phyloP scores from a whole-genome alignment of 2,329 filamentous ascomycete species.

The Calycina marina region DNA sequence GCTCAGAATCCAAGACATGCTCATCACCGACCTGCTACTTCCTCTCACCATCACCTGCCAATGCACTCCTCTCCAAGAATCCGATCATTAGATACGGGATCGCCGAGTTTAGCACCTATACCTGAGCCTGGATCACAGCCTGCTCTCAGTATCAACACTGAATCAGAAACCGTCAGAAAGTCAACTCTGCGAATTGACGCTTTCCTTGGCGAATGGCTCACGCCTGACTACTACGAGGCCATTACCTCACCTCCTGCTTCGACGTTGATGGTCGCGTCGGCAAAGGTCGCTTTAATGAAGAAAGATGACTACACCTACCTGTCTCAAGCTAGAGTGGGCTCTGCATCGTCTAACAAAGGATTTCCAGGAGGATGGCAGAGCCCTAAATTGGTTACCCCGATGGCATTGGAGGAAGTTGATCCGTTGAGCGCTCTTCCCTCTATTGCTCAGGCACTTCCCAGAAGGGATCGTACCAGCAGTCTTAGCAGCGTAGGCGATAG shows the following conservation, averaged over 20 bases:
- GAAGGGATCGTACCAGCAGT: slow-evolving; percentile 22
- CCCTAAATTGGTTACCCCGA: slow-evolving; percentile 12
- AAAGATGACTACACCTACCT: slow-evolving; percentile 49
- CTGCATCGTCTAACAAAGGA: slow-evolving; percentile 22
- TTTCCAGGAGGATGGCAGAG: slow-evolving; percentile 25
- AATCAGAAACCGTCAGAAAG: slow-evolving; percentile 30
- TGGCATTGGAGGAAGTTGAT: slow-evolving; percentile 16
- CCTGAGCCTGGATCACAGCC: slow-evolving; percentile 13
- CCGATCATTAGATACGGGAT: slow-evolving; percentile 15
- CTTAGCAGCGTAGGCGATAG: slow-evolving; percentile 17
- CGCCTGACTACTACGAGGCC: slow-evolving; percentile 81
- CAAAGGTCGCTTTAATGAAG: slow-evolving; percentile 74
- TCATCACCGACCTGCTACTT: slow-evolving; percentile 17
- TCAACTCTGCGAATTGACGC: slow-evolving; percentile 69
- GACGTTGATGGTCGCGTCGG: slow-evolving; percentile 72
- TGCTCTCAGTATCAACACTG: slow-evolving; percentile 6
- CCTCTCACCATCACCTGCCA: slow-evolving; percentile 11
- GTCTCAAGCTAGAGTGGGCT: slow-evolving; percentile 12
- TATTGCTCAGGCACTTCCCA: slow-evolving; percentile 16
- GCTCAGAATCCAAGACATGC: slow-evolving; percentile 39
- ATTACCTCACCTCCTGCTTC: slow-evolving; percentile 82
- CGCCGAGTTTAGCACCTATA: slow-evolving; percentile 17
- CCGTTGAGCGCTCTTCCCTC: slow-evolving; percentile 15
- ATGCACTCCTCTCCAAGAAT: slow-evolving; percentile 20
- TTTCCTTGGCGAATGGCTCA: slow-evolving; percentile 91